A percentile compares a stretch with the other conserved stretches of the same genome.
Evolutionary conservation across 2,329 filamentous ascomycete species (phyloP).

Genomic region (Orbilia ellipsospora): DNA sequence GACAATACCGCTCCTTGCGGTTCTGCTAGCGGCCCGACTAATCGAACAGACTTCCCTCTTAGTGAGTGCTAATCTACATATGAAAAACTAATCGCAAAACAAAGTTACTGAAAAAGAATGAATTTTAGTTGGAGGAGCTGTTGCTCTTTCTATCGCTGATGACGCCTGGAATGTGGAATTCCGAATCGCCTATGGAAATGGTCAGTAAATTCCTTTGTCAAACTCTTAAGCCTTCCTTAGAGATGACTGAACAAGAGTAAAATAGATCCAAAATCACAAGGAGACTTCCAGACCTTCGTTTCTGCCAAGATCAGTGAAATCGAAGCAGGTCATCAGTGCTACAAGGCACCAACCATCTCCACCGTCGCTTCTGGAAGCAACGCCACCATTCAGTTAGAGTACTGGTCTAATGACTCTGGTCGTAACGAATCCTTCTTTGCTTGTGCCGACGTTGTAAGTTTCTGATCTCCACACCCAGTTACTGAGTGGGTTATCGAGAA

Average conservation of each 20-base stretch:
- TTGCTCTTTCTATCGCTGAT: slow-evolving; percentile 70
- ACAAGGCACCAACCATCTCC: slow-evolving; percentile 61
- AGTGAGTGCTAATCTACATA: slow-evolving; percentile 61
- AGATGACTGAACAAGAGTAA: too few relatives aligned
- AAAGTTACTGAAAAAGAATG: neutral
- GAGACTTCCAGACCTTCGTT: slow-evolving; percentile 62
- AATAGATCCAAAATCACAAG: slow-evolving; percentile 61
- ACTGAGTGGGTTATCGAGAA: too few relatives aligned
- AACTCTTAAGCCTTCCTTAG: too few relatives aligned
- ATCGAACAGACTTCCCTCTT: slow-evolving; percentile 70
- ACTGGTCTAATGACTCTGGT: slow-evolving; percentile 65
- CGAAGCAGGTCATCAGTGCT: slow-evolving; percentile 66
- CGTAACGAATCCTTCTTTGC: slow-evolving; percentile 66
- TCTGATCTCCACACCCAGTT: neutral
- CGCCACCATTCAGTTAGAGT: slow-evolving; percentile 67
- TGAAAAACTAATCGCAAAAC: neutral
- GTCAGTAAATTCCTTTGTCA: slow-evolving; percentile 61
- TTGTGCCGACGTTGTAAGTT: slow-evolving; percentile 66
- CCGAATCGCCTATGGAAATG: slow-evolving; percentile 67
- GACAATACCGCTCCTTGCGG: slow-evolving; percentile 72
- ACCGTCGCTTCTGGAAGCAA: slow-evolving; percentile 63
- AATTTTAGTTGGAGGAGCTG: slow-evolving; percentile 66
- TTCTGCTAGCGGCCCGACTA: slow-evolving; percentile 65
- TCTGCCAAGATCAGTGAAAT: slow-evolving; percentile 62
- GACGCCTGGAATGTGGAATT: slow-evolving; percentile 69